Base-by-base conservation (phyloP, 805 yeast genomes). In the Candida oleophila region DNA sequence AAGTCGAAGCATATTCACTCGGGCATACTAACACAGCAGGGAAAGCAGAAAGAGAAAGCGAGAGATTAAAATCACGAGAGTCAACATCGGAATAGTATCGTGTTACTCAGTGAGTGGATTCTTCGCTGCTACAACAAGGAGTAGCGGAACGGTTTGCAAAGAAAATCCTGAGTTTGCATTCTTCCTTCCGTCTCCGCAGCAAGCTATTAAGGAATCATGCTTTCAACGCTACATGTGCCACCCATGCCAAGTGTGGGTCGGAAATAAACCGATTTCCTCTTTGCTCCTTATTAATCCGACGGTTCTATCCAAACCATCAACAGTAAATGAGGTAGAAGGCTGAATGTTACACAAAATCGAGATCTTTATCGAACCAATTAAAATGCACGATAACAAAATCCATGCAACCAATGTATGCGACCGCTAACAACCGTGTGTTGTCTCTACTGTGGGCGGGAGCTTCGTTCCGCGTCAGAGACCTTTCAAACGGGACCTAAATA, bases 291-390 rank as follows among this genome's bases (percentile, higher is more conserved):
- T n/a, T n/a, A n/a, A n/a, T n/a, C n/a, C n/a, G n/a, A n/a, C n/a
- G 11, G 11, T 25, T 25, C 30, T 7, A 25, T 25, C 30, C 11
- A 25, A 25, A 7, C 30, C 11, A 25, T 5, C 11, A 7, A 7
- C 30, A 7, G 30, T 25, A 25, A 5, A 7, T 25, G 30, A 25
- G 30, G 30, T 25, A 25, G 11, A 25, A 25, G 30, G 30, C 20
- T 35, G 9, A 16, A 20, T 3, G 14, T 35, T 18, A 25, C 30
- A 25, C 30, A 25, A 25, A 25, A 25, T 5, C 30, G 30, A 7
- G 9, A 25, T 36, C 32, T 41, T 41, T 45, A 45, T 45, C 48
- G 44, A 39, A 25, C 48, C 48, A 45, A 45, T 45, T 12, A 41
- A 22, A 40, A 15, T 28, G 35, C 44, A n/a, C 42, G 35, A 36